Percentiles rank a stretch among this genome's conserved stretches.
Evolutionary conservation across 1,284 basidiomycete species (phyloP).

Genomic region (Rhodotorula glutinis): DNA sequence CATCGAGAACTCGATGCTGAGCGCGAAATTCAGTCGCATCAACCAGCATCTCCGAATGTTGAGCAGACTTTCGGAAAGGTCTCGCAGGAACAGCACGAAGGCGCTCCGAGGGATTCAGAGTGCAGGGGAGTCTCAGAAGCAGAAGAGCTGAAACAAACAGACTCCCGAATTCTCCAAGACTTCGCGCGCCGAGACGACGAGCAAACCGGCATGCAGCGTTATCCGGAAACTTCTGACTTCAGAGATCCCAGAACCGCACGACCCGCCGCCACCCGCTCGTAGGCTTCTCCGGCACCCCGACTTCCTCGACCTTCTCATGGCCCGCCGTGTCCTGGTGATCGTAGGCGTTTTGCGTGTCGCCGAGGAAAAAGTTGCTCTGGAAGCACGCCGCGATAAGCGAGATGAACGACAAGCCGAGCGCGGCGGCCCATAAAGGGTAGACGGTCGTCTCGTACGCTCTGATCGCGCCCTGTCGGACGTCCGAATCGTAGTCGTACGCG

Average conservation of each 20-base stretch:
- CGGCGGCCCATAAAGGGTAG: constrained; percentile 33
- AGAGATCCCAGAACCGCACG: constrained; percentile 2
- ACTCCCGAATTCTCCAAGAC: too few relatives aligned
- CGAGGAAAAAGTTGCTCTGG: constrained; percentile 28
- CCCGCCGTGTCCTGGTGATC: constrained; percentile 16
- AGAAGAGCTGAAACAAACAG: too few relatives aligned
- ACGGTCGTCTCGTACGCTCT: constrained; percentile 33
- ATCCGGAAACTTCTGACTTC: not conserved
- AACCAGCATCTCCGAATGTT: too few relatives aligned
- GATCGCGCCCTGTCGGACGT: constrained; percentile 29
- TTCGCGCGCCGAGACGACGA: too few relatives aligned
- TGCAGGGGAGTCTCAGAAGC: too few relatives aligned
- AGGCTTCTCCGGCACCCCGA: not conserved
- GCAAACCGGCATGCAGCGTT: too few relatives aligned
- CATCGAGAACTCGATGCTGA: too few relatives aligned
- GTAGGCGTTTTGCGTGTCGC: constrained; percentile 29
- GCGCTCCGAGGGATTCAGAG: too few relatives aligned
- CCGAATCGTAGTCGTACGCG: constrained; percentile 21
- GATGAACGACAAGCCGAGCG: constrained; percentile 37
- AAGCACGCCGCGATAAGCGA: constrained; percentile 35
- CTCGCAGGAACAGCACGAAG: too few relatives aligned
- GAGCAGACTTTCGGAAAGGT: too few relatives aligned
- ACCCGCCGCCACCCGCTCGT: constrained; percentile 1
- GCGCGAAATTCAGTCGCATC: too few relatives aligned
- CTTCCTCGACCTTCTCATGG: not conserved